Conservation (phyloP, 2,329 filamentous ascomycete species). For the Pyrenophora seminiperda region DNA sequence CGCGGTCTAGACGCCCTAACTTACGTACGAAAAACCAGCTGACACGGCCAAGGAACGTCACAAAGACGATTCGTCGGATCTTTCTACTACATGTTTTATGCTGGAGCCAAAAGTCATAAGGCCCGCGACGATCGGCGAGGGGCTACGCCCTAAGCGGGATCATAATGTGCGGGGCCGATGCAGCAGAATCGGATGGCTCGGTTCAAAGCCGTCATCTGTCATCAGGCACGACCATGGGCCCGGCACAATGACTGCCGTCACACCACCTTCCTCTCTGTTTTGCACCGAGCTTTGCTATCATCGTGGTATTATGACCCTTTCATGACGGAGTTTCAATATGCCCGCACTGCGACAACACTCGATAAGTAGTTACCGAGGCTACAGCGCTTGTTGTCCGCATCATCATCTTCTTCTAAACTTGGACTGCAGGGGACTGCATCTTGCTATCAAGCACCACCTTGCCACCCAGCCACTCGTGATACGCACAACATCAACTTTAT, state of each 20-base stretch:
- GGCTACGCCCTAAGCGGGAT: conserved; percentile 13
- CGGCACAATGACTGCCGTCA: conserved; percentile 18
- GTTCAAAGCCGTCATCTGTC: conserved; percentile 19
- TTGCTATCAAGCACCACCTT: conserved; percentile 2
- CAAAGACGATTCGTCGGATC: conserved; percentile 23
- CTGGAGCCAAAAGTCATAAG: conserved; percentile 33
- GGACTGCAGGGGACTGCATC: conserved; percentile 9
- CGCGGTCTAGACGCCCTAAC: conserved; percentile 17
- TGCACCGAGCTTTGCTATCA: conserved; percentile 12
- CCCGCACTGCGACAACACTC: conserved; percentile 12
- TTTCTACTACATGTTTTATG: conserved; percentile 23
- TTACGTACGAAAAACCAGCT: conserved; percentile 33
- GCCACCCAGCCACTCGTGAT: conserved; percentile 8
- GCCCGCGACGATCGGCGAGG: conserved; percentile 33
- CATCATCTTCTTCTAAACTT: not conserved
- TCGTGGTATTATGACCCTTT: conserved; percentile 5
- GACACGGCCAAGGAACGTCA: conserved; percentile 30
- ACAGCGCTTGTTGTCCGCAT: not conserved
- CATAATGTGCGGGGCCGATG: conserved; percentile 24
- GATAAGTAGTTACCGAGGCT: conserved; percentile 8
- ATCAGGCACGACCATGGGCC: conserved; percentile 8
- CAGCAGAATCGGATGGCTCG: conserved; percentile 29
- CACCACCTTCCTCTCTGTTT: conserved; percentile 30
- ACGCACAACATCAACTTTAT: conserved; percentile 3
- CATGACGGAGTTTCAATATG: not conserved